Evolutionary conservation across 495 filamentous ascomycete genomes (phyloP).

Genomic region (Aspergillus nanangensis): DNA sequence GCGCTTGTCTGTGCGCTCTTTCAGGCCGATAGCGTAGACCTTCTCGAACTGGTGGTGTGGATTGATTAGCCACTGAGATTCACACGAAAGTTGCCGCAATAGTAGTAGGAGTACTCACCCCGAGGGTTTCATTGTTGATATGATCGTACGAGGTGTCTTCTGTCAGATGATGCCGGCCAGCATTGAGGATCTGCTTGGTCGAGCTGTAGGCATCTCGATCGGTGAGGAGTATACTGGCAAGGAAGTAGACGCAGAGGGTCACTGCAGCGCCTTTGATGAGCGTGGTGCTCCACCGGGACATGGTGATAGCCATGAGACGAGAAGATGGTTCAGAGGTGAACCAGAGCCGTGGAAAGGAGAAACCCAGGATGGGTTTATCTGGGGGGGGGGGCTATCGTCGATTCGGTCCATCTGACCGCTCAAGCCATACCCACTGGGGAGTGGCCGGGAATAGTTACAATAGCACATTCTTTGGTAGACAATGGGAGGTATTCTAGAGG

Average conservation of each 20-base stretch:
- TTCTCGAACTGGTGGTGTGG: conserved; percentile 21
- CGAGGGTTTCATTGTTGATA: conserved; percentile 24
- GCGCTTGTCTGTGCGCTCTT: conserved; percentile 55
- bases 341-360: not conserved
- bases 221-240: conserved; percentile 6
- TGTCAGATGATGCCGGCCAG: conserved; percentile 1
- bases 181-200: conserved; percentile 8
- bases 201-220: conserved; percentile 11
- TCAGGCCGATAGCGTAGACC: conserved; percentile 58
- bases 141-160: conserved; percentile 17
- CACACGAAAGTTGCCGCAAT: not conserved
- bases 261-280: conserved; percentile 8
- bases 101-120: conserved; percentile 12
- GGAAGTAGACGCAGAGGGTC: conserved; percentile 6
- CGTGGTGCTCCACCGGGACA: conserved; percentile 9
- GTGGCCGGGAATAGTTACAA: not conserved
- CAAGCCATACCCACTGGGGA: too few species aligned
- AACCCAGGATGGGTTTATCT: not conserved
- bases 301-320: conserved; percentile 1
- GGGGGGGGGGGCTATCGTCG: too few species aligned
- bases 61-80: not conserved
- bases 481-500: too few species aligned
- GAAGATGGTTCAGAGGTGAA: not conserved
- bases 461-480: not conserved
- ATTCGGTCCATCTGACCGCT: too few species aligned